These are phyloP conservation scores for Euphorbia lathyris DNA, from an alignment of 345 rosid species.

Conservation along the genomic window DNA sequence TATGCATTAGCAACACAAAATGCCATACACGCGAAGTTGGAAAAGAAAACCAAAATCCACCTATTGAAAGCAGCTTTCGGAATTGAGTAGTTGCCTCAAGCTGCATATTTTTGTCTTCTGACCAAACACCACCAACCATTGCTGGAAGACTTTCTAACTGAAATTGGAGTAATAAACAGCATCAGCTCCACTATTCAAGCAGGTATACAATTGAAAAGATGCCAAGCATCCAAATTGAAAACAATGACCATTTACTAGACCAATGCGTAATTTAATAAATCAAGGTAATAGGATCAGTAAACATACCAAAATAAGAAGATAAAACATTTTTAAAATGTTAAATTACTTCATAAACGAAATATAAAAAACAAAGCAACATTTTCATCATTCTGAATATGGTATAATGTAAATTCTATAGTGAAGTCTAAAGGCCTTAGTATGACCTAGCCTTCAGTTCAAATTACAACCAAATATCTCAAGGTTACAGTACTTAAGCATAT, in stretches of 20 bases:
- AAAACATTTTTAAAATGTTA: not conserved
- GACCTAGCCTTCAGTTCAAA: not conserved
- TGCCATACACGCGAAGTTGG: not conserved
- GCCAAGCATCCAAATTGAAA: not conserved
- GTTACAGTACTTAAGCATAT: not conserved
- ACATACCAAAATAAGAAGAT: not conserved
- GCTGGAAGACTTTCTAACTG: conserved; percentile 27
- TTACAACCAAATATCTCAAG: not conserved
- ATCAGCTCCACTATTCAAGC: not conserved
- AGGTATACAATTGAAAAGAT: not conserved
- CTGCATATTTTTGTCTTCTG: conserved; percentile 18
- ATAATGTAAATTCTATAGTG: not conserved
- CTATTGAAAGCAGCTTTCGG: conserved; percentile 29
- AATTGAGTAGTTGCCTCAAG: conserved; percentile 28
- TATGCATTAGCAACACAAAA: not conserved
- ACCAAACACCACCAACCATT: conserved; percentile 25
- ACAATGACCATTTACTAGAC: not conserved
- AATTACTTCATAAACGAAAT: no score
- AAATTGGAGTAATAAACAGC: not conserved
- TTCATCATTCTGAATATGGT: not conserved
- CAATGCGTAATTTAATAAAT: not conserved
- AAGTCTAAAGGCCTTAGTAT: not conserved
- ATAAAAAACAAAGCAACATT: no score
- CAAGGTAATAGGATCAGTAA: not conserved
- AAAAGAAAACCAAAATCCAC: conserved; percentile 4